These are phyloP conservation scores for Dissophora ornata DNA, from an alignment of 192 early-diverging fungal species.

Conservation along the genomic window DNA sequence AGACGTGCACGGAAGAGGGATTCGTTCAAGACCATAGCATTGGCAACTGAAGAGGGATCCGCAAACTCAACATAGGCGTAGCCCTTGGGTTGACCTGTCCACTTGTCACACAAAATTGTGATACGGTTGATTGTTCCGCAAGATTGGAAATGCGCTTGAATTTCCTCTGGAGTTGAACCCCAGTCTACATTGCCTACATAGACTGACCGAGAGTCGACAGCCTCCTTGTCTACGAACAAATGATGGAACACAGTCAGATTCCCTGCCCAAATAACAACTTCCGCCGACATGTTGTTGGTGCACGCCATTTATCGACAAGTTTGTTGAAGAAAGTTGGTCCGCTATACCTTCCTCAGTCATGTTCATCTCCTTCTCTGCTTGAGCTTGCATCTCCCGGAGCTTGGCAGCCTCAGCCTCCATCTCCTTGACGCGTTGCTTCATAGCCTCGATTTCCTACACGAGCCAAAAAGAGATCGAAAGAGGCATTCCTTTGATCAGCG, in stretches of 20 bases:
- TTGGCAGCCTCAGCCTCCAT: slow-evolving; percentile 89
- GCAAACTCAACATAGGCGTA: slow-evolving; percentile 99
- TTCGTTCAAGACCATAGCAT: slow-evolving; percentile 89
- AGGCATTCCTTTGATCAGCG: not conserved
- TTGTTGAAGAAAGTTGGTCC: no score
- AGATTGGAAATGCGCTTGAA: slow-evolving; percentile 94
- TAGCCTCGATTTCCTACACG: slow-evolving; percentile 78
- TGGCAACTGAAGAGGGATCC: slow-evolving; percentile 78
- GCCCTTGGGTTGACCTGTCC: slow-evolving; percentile 93
- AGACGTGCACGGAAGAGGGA: slow-evolving; percentile 88
- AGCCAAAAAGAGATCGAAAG: not conserved
- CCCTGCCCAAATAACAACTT: no score
- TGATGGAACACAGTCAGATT: no score
- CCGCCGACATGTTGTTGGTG: no score
- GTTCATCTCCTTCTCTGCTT: slow-evolving; percentile 83
- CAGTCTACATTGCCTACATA: slow-evolving; percentile 99
- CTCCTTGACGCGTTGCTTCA: slow-evolving; percentile 80
- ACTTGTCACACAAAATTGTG: slow-evolving; percentile 95
- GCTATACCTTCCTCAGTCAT: slow-evolving; percentile 62
- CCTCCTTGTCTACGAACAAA: slow-evolving; percentile 65
- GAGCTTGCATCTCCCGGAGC: slow-evolving; percentile 79
- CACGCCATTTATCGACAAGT: no score
- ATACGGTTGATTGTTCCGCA: slow-evolving; percentile 97
- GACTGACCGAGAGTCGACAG: slow-evolving; percentile 87
- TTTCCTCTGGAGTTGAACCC: slow-evolving; percentile 93